phyloP scores from a whole-genome alignment of 2,329 filamentous ascomycete species.

The Hymenoscyphus infarciens region DNA sequence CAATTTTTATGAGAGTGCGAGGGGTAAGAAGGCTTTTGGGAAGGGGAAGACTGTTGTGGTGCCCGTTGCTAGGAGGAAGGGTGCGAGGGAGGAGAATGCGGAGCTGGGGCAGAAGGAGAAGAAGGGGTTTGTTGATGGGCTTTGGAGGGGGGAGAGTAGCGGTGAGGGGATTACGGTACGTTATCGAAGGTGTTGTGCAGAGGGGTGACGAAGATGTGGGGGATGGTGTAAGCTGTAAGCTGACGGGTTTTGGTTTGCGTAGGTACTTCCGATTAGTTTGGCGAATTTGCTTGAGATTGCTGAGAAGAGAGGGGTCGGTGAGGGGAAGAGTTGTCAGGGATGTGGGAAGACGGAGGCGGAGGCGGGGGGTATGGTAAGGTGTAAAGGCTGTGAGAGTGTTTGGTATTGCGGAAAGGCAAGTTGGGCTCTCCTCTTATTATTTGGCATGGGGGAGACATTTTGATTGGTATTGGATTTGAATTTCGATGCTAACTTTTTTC shows the following conservation, averaged over 20 bases:
- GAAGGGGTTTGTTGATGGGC: conserved; percentile 26
- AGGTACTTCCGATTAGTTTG: conserved; percentile 28
- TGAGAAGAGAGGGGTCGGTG: conserved; percentile 3
- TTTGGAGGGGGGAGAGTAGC: conserved; percentile 14
- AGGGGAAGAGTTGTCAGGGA: conserved; percentile 22
- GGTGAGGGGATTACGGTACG: conserved; percentile 7
- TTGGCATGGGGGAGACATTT: neutral
- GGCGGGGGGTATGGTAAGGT: conserved; percentile 21
- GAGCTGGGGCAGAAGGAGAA: conserved; percentile 20
- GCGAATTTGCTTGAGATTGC: conserved; percentile 24
- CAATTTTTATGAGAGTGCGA: conserved; percentile 2
- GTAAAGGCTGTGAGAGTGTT: conserved; percentile 29
- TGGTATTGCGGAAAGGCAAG: conserved; percentile 34
- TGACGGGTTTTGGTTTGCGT: neutral
- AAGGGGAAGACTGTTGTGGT: conserved; percentile 27
- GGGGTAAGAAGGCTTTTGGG: conserved; percentile 20
- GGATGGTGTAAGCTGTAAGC: neutral
- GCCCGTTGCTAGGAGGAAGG: conserved; percentile 20
- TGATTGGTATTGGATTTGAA: neutral
- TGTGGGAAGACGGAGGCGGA: conserved; percentile 20
- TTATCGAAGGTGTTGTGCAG: too few relatives aligned
- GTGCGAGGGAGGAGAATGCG: conserved; percentile 20
- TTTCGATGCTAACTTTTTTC: neutral
- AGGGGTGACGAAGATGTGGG: neutral
- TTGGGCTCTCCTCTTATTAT: conserved; percentile 4